A percentile compares a stretch with the other conserved stretches of the same genome.
phyloP scores from a whole-genome alignment of 75 land plant genomes.

The Pinus albicaulis region DNA sequence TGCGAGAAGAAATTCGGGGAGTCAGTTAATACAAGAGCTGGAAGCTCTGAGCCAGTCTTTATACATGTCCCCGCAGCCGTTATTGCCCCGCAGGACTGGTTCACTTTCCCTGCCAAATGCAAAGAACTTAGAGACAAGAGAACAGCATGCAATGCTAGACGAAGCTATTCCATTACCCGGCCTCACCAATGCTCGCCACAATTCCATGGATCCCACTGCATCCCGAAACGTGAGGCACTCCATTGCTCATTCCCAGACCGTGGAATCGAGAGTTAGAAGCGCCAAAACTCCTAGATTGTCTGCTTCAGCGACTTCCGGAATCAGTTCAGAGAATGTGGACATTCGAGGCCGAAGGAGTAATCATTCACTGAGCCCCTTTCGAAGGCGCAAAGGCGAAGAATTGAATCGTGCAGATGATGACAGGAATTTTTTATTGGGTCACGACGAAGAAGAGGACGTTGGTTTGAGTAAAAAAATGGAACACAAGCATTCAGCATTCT shows the following conservation, averaged over 20 bases:
- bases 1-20: conserved; percentile 31
- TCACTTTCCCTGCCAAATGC: conserved; percentile 43
- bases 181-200: neutral
- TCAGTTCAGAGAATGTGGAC: neutral
- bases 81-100: conserved; percentile 30
- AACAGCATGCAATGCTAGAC: neutral
- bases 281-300: neutral
- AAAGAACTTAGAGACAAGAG: neutral
- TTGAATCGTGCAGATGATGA: neutral
- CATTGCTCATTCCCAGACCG: neutral
- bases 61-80: conserved; percentile 47
- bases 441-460: neutral
- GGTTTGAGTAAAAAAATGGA: conserved; percentile 12
- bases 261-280: neutral
- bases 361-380: neutral
- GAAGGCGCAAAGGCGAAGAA: conserved; percentile 7
- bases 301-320: neutral
- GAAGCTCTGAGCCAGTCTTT: conserved; percentile 78
- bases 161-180: conserved; percentile 1
- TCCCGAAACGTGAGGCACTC: conserved; percentile 2
- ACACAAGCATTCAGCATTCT: conserved; percentile 69
- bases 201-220: neutral
- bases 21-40: conserved; percentile 65
- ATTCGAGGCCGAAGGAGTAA: conserved; percentile 3
- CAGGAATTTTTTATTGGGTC: neutral